Evolutionary conservation across 2,329 filamentous ascomycete species (phyloP).

Genomic region (Neopestalotiopsis sp.): DNA sequence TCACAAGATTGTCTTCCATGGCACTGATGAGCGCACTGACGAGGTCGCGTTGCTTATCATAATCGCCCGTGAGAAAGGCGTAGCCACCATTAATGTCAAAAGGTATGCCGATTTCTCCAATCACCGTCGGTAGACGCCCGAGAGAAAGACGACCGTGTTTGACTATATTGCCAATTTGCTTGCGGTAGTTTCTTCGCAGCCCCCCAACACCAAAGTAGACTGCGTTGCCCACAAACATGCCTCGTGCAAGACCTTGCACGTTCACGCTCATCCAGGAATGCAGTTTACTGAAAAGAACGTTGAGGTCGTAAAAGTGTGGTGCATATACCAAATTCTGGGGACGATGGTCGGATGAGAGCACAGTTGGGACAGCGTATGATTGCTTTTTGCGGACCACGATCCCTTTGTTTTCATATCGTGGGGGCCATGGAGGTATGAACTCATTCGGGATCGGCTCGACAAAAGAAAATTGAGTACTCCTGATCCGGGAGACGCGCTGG

Average conservation of each 20-base stretch:
- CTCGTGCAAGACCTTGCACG: conserved; percentile 45
- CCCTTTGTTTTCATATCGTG: conserved; percentile 16
- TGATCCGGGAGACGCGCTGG: conserved; percentile 37
- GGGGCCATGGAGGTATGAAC: conserved; percentile 43
- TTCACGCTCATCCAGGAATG: conserved; percentile 43
- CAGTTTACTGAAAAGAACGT: conserved; percentile 43
- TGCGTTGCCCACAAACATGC: conserved; percentile 44
- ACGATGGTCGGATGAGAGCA: conserved; percentile 30
- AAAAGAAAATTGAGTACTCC: conserved; percentile 38
- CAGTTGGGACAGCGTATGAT: conserved; percentile 32
- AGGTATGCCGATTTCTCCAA: conserved; percentile 46
- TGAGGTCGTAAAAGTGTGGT: conserved; percentile 49
- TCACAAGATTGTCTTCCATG: conserved; percentile 45
- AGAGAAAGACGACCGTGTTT: conserved; percentile 38
- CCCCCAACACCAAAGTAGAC: conserved; percentile 45
- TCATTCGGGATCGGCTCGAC: conserved; percentile 48
- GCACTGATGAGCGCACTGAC: conserved; percentile 44
- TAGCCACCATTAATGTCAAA: conserved; percentile 44
- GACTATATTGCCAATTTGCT: conserved; percentile 42
- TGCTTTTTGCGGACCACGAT: conserved; percentile 18
- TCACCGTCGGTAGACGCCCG: conserved; percentile 39
- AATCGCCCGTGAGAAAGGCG: conserved; percentile 43
- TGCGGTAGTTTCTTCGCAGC: conserved; percentile 43
- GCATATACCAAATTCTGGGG: conserved; percentile 44
- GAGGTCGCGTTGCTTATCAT: conserved; percentile 43